phyloP scores from a whole-genome alignment of 2,329 filamentous ascomycete species.

The Penicillium sp. region DNA sequence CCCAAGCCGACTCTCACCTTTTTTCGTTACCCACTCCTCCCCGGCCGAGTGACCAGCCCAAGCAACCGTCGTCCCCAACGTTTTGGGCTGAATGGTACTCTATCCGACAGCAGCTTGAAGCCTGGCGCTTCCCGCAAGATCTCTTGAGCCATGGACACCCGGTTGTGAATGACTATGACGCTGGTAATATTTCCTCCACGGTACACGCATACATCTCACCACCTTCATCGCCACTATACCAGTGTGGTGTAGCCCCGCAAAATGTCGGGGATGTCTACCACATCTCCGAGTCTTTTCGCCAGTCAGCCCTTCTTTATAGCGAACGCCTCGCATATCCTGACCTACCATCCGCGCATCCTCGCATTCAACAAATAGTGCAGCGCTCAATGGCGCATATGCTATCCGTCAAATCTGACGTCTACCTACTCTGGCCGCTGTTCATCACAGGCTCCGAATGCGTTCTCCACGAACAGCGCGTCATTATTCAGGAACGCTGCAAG shows the following conservation, averaged over 20 bases:
- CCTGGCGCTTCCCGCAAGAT: conserved; percentile 73
- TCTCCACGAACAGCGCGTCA: conserved; percentile 75
- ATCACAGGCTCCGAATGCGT: conserved; percentile 89
- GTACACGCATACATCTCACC: conserved; percentile 36
- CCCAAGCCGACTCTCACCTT: conserved; percentile 47
- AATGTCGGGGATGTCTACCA: conserved; percentile 77
- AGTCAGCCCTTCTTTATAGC: conserved; percentile 85
- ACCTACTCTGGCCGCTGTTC: conserved; percentile 91
- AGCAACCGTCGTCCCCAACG: conserved; percentile 31
- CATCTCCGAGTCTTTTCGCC: conserved; percentile 88
- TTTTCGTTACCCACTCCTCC: conserved; percentile 39
- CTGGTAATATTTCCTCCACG: conserved; percentile 15
- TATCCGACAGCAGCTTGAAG: conserved; percentile 74
- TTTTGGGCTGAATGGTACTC: conserved; percentile 91
- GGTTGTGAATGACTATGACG: conserved; percentile 1
- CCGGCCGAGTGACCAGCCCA: conserved; percentile 25
- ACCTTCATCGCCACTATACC: conserved; percentile 31
- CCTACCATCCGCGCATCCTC: conserved; percentile 72
- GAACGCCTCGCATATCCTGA: conserved; percentile 82
- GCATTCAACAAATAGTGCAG: conserved; percentile 82
- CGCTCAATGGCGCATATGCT: conserved; percentile 84
- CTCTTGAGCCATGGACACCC: conserved; percentile 24
- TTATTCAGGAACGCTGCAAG: conserved; percentile 78
- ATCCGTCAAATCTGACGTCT: conserved; percentile 81
- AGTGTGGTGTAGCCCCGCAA: conserved; percentile 52